Base-by-base conservation (phyloP, 345 rosid species). In the Brassica carinata region DNA sequence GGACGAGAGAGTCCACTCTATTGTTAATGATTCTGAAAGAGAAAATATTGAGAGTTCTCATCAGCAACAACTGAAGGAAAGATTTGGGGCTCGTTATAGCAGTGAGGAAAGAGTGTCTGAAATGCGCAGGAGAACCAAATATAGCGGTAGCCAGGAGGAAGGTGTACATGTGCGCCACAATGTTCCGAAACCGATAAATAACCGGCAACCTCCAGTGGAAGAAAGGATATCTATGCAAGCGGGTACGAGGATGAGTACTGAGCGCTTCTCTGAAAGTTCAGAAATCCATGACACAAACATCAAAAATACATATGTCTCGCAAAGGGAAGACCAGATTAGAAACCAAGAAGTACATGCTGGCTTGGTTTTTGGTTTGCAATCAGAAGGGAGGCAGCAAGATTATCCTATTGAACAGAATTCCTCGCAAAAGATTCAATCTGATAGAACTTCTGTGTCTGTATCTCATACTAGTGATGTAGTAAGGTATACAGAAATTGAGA, bases 381-480 rank as follows among this genome's bases (percentile, higher is more conserved):
- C 85, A 62, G 88, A 77, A 71, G 72, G 74, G 65, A 80, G 75
- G 81, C 83, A 80, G 74, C 84, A 88, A 51, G 40, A 23, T 73
- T 76, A 71, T 71, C 85, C 4, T 65, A 72, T 79, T 38, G 83
- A 84, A 81, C 81, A 74, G 70, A 84, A 30, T 36, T 81, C 80
- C 71, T 78, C 53, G 61, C 86, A 79, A 83, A 77, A 82, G 61
- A 62, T 33, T 64, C 87, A 82, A 74, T 81, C 90, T 10, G 53
- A 84, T 62, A 83, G 79, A 66, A 92, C 83, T 74, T 82, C 89
- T 72, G 78, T 84, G 43, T 86, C 92, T 27, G 68, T 80, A 38
- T 70, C 79, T 70, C 79, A 59, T 61, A 77, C 83, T 68, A 81
- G 65, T 74, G 84, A 81, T 81, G 72, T 57, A 27, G 82, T 83